A percentile compares a stretch with the other conserved stretches of the same genome.
Evolutionary conservation across 495 filamentous ascomycete species (phyloP).

Genomic region (Talaromyces ruber): DNA sequence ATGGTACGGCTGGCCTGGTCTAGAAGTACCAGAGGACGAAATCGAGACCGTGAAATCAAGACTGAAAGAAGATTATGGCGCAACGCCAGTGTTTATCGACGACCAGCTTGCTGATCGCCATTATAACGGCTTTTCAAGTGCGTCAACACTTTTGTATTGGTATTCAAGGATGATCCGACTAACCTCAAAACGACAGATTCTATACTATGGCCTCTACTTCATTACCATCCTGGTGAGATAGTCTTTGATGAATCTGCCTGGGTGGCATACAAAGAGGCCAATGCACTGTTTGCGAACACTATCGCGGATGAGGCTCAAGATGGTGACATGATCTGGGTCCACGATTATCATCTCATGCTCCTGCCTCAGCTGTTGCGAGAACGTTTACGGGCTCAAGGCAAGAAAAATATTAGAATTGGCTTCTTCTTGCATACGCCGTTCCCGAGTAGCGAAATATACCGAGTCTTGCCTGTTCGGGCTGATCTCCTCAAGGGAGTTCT

Average conservation of each 20-base stretch:
- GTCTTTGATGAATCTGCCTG: constrained; percentile 93
- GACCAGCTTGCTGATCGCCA: constrained; percentile 72
- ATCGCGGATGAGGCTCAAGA: constrained; percentile 76
- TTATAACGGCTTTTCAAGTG: constrained; percentile 85
- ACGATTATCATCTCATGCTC: constrained; percentile 97
- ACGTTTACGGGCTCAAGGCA: constrained; percentile 56
- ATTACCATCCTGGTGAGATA: constrained; percentile 96
- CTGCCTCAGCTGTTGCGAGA: constrained; percentile 89
- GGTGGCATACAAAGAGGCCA: constrained; percentile 87
- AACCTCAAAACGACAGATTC: constrained; percentile 51
- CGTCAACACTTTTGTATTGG: constrained; percentile 17
- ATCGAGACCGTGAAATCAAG: constrained; percentile 52
- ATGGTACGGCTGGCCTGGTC: constrained; percentile 96
- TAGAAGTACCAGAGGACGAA: constrained; percentile 73
- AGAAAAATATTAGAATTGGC: constrained; percentile 87
- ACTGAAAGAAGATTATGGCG: constrained; percentile 63
- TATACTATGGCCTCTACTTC: constrained; percentile 95
- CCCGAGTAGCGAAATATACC: constrained; percentile 94
- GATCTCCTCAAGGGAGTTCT: constrained; percentile 78
- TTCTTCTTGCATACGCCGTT: constrained; percentile 98
- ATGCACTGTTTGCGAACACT: constrained; percentile 75
- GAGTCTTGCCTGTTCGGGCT: constrained; percentile 86
- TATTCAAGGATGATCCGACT: not conserved
- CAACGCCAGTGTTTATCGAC: constrained; percentile 69
- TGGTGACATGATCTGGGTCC: constrained; percentile 91